Base-by-base conservation (phyloP, 192 early-diverging fungal genomes). In the Spizellomyces punctatus region DNA sequence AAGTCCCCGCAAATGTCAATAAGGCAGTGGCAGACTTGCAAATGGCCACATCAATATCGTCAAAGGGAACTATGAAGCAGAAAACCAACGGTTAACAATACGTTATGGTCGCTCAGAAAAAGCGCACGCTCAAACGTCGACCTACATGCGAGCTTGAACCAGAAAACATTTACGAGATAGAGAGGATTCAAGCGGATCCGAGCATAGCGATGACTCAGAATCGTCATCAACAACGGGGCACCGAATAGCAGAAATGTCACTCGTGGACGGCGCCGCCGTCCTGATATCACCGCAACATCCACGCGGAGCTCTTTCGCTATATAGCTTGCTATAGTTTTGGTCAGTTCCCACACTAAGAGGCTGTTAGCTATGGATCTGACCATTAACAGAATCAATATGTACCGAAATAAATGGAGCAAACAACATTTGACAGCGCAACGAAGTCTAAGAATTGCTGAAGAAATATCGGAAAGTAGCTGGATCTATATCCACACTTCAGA, bases 391-490 rank as follows among this genome's bases (percentile, higher is more conserved):
- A 36, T 36, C 27, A 36, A 36, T 54, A 19, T 19, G 4, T 54
- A 54, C 50, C 50, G 17, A 54, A 54, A 54, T 54, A 54, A n/a
- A 54, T 54, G 0, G 50, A 12, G 50, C 50, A 54, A 54, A 19
- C 17, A n/a, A 54, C 50, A 4, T 54, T 54, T 54, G 50, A 54
- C 14, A 54, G 17, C 12, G 50, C 50, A 54, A 54, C 50, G 4
- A n/a, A 54, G 17, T 54, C 50, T 4, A 54, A 19, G 50, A 54
- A 54, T 12, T 19, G 50, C 17, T 54, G 50, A 12, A 54, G 50
- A 54, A 54, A 54, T 54, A 54, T n/a, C 12, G 50, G 50, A 54
- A 54, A 54, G 50, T 54, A 54, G 14, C 14, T 54, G 12, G 50
- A 12, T 12, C 50, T 54, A 54, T 54, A 54, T n/a, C 17, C 12